Percentiles rank a stretch among this genome's conserved stretches.
Conservation (phyloP, 768 basidiomycete genomes). For the Boletales sp. region DNA sequence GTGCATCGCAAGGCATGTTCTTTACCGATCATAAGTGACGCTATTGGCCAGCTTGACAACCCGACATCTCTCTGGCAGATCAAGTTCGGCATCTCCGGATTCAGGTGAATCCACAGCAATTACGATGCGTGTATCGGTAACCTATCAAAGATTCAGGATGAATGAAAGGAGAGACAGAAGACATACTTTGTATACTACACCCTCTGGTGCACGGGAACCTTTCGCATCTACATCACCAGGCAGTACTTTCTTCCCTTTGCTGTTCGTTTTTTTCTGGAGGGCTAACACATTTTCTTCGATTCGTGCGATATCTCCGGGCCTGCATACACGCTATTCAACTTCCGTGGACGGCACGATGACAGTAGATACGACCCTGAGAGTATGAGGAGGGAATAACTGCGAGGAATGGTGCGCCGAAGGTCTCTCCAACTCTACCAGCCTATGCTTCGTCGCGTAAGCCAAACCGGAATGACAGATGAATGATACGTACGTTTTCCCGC, state of each 20-base stretch:
- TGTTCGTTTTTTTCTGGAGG: conserved; percentile 41
- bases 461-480: not conserved
- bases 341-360: not conserved
- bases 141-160: conserved; percentile 37
- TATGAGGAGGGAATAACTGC: conserved; percentile 79
- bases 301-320: conserved; percentile 85
- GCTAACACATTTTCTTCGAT: conserved; percentile 68
- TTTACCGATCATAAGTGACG: conserved; percentile 82
- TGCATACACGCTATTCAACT: conserved; percentile 26
- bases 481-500: conserved; percentile 77
- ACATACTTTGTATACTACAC: conserved; percentile 81
- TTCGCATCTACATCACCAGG: conserved; percentile 36
- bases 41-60: conserved; percentile 89
- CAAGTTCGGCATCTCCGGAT: conserved; percentile 57
- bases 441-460: conserved; percentile 40
- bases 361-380: conserved; percentile 54
- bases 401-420: conserved; percentile 75
- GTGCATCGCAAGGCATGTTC: not conserved
- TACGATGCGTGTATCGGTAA: conserved; percentile 77
- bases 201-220: conserved; percentile 49
- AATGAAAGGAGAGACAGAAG: not conserved
- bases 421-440: conserved; percentile 83
- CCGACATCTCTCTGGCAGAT: conserved; percentile 81
- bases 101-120: conserved; percentile 73
- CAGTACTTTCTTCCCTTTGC: conserved; percentile 41